phyloP scores from a whole-genome alignment of 225 moss, liverwort and hornwort genomes.

The Marchantia polymorpha region DNA sequence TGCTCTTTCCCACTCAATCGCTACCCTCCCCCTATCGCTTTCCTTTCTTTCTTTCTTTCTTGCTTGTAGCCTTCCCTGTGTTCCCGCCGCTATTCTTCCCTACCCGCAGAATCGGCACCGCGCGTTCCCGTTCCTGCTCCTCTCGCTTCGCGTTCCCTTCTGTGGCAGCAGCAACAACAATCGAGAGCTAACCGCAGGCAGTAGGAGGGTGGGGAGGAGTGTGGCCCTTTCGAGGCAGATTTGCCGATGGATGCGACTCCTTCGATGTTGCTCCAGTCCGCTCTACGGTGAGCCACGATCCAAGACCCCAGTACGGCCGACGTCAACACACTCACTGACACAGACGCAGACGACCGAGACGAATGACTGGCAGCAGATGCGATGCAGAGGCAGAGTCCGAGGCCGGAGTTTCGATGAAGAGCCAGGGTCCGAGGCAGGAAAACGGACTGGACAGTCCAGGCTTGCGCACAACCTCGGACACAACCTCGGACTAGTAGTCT shows the following conservation, averaged over 20 bases:
- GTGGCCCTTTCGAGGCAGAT: background rate
- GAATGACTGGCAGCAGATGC: too few species aligned
- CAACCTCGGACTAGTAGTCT: too few species aligned
- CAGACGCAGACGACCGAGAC: too few species aligned
- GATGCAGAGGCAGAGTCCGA: too few species aligned
- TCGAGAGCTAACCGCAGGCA: background rate
- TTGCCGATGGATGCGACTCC: background rate
- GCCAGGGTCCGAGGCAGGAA: too few species aligned
- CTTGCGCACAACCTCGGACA: too few species aligned
- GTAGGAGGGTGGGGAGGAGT: background rate
- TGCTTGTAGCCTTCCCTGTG: conserved; percentile 13
- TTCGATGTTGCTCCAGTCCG: background rate
- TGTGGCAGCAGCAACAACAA: background rate
- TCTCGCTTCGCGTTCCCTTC: background rate
- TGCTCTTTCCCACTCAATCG: conserved; percentile 21
- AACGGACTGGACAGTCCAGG: too few species aligned
- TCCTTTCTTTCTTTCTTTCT: conserved; percentile 16
- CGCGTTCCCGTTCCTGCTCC: conserved; percentile 9
- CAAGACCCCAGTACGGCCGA: background rate
- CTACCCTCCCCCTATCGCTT: conserved; percentile 18
- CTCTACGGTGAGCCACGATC: background rate
- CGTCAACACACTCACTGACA: too few species aligned
- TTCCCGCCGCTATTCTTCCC: background rate
- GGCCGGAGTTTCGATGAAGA: too few species aligned
- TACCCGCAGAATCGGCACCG: background rate